Evolutionary conservation across 2,329 filamentous ascomycete species (phyloP), one percentile per base, ranked within the genome.

Genomic region (Hypoxylon sp.): DNA sequence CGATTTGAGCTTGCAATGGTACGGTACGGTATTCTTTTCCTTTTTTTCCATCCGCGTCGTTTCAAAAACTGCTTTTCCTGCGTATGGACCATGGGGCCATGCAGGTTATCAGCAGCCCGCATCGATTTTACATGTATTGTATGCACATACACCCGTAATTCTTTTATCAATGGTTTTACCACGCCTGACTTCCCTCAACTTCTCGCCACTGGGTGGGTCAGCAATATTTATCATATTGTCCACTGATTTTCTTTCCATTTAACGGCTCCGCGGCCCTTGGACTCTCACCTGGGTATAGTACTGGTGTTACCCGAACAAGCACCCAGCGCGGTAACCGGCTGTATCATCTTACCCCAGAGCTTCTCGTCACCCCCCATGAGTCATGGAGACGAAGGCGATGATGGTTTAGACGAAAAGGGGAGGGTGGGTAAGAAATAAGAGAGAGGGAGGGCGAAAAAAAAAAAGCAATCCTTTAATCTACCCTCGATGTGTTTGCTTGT

Each of bases 21-120:
- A 65, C 57, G 57, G 64, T 65, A 63, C 44, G 51, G 32, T 52
- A 50, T 51, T 22, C 36, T 52, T 49, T 62, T 62, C 40, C 64
- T 61, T 59, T 66, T 61, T 59, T 61, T 30, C 33, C 49, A 45
- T 61, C 54, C 64, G 30, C 46, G 2, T 54, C 60, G 63, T 69
- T 69, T 69, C 59, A 60, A 64, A n/a, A 64, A 26, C 49, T 60
- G 38, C 64, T 56, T 64, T 64, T 59, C 59, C 33, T 36, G 42
- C 33, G 50, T 60, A 60, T 54, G 57, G 40, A 42, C 26, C 46
- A 68, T 61, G 56, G 57, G 40, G 38, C 26, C 46, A 68, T 61
- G 56, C 54, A 56, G 30, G 42, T 44, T 58, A 54, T 62, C 50
- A 55, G 61, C 61, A 68, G 45, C 61, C 54, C 53, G 56, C 60